These are phyloP conservation scores for Benincasa hispida DNA, from an alignment of 306 rosid genomes.

Conservation along the genomic window DNA sequence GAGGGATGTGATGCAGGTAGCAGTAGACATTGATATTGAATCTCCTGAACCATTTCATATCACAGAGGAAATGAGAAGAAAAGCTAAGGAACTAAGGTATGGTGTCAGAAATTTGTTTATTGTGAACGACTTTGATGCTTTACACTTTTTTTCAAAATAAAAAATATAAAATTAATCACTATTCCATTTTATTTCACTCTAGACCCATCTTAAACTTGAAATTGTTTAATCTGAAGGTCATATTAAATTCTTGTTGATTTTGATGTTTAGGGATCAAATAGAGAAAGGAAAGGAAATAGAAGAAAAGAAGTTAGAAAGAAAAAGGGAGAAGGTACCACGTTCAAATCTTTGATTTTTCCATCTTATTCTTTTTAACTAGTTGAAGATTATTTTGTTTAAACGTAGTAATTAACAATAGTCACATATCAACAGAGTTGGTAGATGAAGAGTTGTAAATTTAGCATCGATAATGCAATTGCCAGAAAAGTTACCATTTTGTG, in stretches of 20 bases:
- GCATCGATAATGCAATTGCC: neutral
- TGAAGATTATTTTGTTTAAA: neutral
- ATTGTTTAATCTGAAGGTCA: neutral
- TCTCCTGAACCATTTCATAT: conserved; percentile 37
- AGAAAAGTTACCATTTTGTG: neutral
- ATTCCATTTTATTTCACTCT: neutral
- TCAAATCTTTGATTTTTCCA: neutral
- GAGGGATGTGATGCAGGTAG: conserved; percentile 25
- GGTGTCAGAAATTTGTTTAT: neutral
- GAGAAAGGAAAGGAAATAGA: conserved; percentile 23
- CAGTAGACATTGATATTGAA: conserved; percentile 38
- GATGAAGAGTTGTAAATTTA: neutral
- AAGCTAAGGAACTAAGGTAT: conserved; percentile 51
- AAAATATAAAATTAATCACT: neutral
- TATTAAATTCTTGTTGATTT: neutral
- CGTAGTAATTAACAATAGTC: neutral
- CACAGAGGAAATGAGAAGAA: conserved; percentile 50
- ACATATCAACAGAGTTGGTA: neutral
- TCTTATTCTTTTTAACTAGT: neutral
- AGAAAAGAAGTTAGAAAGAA: conserved; percentile 28
- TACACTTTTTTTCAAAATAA: neutral
- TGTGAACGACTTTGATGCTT: neutral
- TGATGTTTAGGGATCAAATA: conserved; percentile 31
- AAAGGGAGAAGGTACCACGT: conserved; percentile 56
- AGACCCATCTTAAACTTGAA: neutral